Evolutionary conservation across 1,284 basidiomycete genomes (phyloP).

Genomic region (Neolentinus lepideus): DNA sequence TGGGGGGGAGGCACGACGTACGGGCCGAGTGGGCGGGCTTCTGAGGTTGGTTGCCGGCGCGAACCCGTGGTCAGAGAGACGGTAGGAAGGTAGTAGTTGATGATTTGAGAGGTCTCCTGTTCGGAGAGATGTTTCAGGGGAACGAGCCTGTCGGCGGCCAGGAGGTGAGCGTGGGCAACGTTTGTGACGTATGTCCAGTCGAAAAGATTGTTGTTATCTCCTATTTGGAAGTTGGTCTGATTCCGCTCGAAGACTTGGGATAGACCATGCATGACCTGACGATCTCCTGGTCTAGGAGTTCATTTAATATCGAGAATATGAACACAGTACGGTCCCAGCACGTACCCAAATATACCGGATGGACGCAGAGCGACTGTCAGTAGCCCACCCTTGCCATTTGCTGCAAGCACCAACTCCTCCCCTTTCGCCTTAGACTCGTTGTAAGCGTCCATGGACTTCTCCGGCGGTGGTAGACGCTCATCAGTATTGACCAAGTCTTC

Average conservation of each 20-base stretch:
- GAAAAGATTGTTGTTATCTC: slow-evolving; percentile 89
- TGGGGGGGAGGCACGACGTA: slow-evolving; percentile 55
- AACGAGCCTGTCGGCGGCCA: slow-evolving; percentile 84
- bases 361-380: slow-evolving; percentile 89
- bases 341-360: slow-evolving; percentile 94
- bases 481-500: slow-evolving; percentile 80
- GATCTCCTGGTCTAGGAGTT: slow-evolving; percentile 74
- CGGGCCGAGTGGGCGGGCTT: slow-evolving; percentile 76
- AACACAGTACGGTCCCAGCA: slow-evolving; percentile 1
- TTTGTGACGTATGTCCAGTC: slow-evolving; percentile 99
- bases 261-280: slow-evolving; percentile 80
- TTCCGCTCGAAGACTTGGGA: slow-evolving; percentile 76
- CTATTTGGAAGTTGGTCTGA: slow-evolving; percentile 92
- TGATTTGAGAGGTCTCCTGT: slow-evolving; percentile 30
- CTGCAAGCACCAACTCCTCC: slow-evolving; percentile 77
- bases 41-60: slow-evolving; percentile 68
- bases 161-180: slow-evolving; percentile 89
- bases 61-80: slow-evolving; percentile 58
- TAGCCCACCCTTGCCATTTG: slow-evolving; percentile 80
- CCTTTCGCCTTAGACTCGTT: slow-evolving; percentile 96
- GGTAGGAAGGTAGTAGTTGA: slow-evolving; percentile 54
- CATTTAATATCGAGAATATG: slow-evolving; percentile 1
- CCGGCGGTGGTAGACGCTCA: slow-evolving; percentile 79
- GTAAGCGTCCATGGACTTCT: slow-evolving; percentile 83
- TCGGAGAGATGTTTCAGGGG: slow-evolving; percentile 27